Evolutionary conservation across 2,329 filamentous ascomycete species (phyloP), one percentile per base, ranked within the genome.

Genomic region (Camptophora hylomeconis): DNA sequence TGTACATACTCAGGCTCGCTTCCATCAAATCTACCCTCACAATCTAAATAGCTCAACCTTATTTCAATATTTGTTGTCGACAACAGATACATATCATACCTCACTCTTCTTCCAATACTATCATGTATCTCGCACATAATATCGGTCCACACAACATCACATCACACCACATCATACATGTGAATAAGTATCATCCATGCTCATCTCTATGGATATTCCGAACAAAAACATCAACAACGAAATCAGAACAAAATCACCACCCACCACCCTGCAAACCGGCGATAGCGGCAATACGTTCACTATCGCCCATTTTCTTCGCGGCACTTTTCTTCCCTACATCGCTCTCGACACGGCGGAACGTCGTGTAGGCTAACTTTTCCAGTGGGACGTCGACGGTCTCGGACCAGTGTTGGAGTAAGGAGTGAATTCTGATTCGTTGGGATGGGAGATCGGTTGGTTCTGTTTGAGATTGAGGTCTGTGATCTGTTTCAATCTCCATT

Each of bases 261-360:
- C 89, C 89, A 30, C 89, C 89, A 30, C 86, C 89, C 45, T 86
- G 80, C 55, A 84, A 89, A 32, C 83, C 77, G 25, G 87, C 87
- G 47, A 98, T 65, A 48, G 89, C 83, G 34, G 84, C 79, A 21
- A 93, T 86, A 35, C 76, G 72, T 48, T 92, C 80, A 23, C 80
- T 77, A 49, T 84, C 79, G 35, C 65, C 65, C 62, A 53, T 63
- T 48, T 51, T 68, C 60, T 40, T 46, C 31, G 45, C 48, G 10
- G 51, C 44, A 5, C 39, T 45, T 40, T 65, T 62, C 59, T 89
- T 92, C 28, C 89, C 89, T 23, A 98, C 83, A 51, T 95, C 83
- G 58, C 87, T 94, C 46, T 94, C 76, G 13, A 98, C 87, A 55
- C 86, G 77, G 38, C 89, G 74, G 60, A 82, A 98, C 28, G 74